phyloP scores from a whole-genome alignment of 345 rosid species.

The Sonneratia caseolaris region DNA sequence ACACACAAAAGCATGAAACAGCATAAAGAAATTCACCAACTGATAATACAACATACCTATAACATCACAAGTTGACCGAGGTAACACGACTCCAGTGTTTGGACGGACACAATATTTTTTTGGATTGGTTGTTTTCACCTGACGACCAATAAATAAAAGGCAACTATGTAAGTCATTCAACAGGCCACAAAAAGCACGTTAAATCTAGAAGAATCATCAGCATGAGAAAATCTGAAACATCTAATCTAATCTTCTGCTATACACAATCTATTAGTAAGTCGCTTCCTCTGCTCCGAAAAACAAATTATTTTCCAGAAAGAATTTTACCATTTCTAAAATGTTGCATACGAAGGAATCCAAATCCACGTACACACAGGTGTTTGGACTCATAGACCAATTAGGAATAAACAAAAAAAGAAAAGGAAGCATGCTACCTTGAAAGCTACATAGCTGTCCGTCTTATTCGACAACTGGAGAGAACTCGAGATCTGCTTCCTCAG shows the following conservation, averaged over 20 bases:
- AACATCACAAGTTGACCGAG: conserved; percentile 57
- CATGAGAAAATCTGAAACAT: neutral
- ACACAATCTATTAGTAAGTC: too few species aligned
- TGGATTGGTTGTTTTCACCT: conserved; percentile 84
- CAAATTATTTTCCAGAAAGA: neutral
- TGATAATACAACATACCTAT: conserved; percentile 28
- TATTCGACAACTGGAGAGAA: conserved; percentile 62
- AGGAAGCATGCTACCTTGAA: conserved; percentile 46
- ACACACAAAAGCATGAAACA: neutral
- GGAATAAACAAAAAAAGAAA: neutral
- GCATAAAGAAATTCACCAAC: neutral
- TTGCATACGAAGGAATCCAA: neutral
- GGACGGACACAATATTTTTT: conserved; percentile 83
- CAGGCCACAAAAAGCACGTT: neutral
- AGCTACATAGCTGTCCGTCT: conserved; percentile 56
- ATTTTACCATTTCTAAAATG: neutral
- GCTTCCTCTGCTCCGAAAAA: too few species aligned
- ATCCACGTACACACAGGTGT: neutral
- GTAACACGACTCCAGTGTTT: conserved; percentile 61
- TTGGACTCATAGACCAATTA: too few species aligned
- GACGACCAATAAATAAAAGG: conserved; percentile 3
- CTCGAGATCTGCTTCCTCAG: conserved; percentile 85
- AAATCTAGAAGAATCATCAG: neutral
- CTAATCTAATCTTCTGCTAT: neutral
- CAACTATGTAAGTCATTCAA: neutral